Evolutionary conservation across 352 stramenopile species (phyloP), one percentile per base, ranked within the genome.

Genomic region (Phytophthora tentaculata): DNA sequence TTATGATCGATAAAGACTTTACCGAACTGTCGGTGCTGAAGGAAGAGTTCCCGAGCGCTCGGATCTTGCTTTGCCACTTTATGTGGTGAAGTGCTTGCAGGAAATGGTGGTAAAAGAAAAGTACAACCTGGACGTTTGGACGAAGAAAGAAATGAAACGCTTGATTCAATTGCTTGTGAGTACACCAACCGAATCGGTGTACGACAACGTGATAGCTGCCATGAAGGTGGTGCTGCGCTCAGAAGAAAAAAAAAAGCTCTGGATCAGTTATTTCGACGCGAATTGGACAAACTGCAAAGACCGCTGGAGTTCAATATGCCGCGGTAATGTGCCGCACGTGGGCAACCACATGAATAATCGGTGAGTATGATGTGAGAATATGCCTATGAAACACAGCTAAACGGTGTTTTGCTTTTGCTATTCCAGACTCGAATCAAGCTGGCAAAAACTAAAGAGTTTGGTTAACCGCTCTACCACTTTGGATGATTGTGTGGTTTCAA

Each of bases 381-480:
- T n/a, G n/a, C n/a, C n/a, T n/a, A n/a, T n/a, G n/a, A n/a, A n/a
- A n/a, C n/a, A n/a, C n/a, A n/a, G n/a, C n/a, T n/a, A n/a, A n/a
- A n/a, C n/a, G n/a, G n/a, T n/a, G n/a, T n/a, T n/a, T n/a, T n/a
- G n/a, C n/a, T n/a, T n/a, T n/a, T n/a, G n/a, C n/a, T 43, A 17
- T n/a, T 37, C 1, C 22, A 54, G 56, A 14, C 7, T 59, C 10
- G 49, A 58, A 13, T 65, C 58, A 35, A 65, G 32, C 17, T 63
- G 56, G 28, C 45, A 55, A 16, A 64, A 50, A n/a, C 17, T 47
- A 17, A 64, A 64, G 19, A 50, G 29, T 13, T 9, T 43, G 35
- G 14, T 43, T 4, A 43, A 17, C 8, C 26, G 26, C 26, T 60
- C 39, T 1, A 60, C 59, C 3, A 22, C 39, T 6, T 29, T 67